These are phyloP conservation scores for Mortierella sp. DNA, from an alignment of 371 early-diverging fungal genomes.

Conservation along the genomic window DNA sequence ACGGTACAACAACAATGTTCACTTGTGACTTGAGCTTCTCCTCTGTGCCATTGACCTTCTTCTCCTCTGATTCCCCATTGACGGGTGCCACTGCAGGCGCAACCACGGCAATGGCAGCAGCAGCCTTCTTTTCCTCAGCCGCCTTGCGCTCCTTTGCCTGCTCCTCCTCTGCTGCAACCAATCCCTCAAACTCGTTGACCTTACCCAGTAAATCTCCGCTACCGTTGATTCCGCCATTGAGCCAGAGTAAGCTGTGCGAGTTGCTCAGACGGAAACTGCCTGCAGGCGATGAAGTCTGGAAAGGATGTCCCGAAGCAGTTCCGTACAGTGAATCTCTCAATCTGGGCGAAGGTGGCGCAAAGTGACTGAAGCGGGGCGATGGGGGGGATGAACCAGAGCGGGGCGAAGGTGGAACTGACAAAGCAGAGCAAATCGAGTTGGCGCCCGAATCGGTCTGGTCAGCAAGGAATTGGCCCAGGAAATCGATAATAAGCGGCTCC, in stretches of 20 bases:
- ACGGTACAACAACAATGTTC: slow-evolving; percentile 46
- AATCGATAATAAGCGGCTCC: slow-evolving; percentile 86
- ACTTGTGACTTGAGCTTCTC: slow-evolving; percentile 24
- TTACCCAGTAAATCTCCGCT: slow-evolving; percentile 55
- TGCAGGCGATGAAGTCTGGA: slow-evolving; percentile 49
- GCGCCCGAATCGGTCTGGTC: slow-evolving; percentile 63
- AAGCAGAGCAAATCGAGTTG: slow-evolving; percentile 57
- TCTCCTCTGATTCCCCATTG: neutral
- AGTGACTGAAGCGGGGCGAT: slow-evolving; percentile 54
- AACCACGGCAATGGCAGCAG: neutral
- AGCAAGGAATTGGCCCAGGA: slow-evolving; percentile 79
- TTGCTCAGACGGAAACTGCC: slow-evolving; percentile 57
- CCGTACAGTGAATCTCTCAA: slow-evolving; percentile 53
- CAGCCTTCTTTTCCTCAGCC: slow-evolving; percentile 17
- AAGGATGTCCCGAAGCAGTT: slow-evolving; percentile 48
- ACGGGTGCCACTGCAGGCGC: neutral
- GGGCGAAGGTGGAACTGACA: slow-evolving; percentile 62
- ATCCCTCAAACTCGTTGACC: slow-evolving; percentile 55
- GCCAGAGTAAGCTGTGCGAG: slow-evolving; percentile 54
- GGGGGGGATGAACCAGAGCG: slow-evolving; percentile 65
- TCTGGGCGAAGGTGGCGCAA: slow-evolving; percentile 54
- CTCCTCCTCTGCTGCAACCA: slow-evolving; percentile 56
- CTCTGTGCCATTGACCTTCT: slow-evolving; percentile 1
- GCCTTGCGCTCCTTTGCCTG: slow-evolving; percentile 25
- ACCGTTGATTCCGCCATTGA: slow-evolving; percentile 55